Evolutionary conservation across 2,329 filamentous ascomycete genomes (phyloP), one percentile per base, ranked within the genome.

Genomic region (Monosporascus sp.): DNA sequence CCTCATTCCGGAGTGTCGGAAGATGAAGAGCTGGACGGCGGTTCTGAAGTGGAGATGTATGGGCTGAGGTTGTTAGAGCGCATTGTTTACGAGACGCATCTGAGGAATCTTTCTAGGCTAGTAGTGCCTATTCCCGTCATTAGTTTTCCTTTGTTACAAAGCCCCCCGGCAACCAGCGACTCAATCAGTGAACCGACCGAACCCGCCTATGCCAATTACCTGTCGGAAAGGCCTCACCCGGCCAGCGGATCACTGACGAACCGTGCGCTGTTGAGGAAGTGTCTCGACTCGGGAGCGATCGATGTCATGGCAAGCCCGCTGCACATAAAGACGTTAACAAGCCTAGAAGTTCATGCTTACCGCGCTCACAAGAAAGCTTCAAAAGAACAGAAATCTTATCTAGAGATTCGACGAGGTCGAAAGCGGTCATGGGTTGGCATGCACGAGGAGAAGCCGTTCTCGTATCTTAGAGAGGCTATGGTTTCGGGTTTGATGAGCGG

Each of bases 401-500:
- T 91, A 53, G 87, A 88, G 55, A 77, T 87, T 54, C 87, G 87
- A 65, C 85, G 87, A 60, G 85, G 86, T 45, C 82, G 91, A 52
- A 95, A 95, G 70, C 83, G 90, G 50, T 96, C 92, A 0, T 96
- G 92, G 92, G 90, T 96, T 43, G 91, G 92, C 25, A 81, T 95
- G 11, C 83, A 89, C 64, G 89, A 93, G 60, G 83, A 90, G 62
- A 88, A 92, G 67, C 90, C 91, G 1, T 96, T 91, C 72, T 86
- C 90, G 17, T 96, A 96, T 71, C 74, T 97, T 51, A 81, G 92
- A 55, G 92, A 97, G 73, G 89, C 89, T 49, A 96, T 97, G 90
- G 92, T 97, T 5, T 94, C 90, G 1, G 86, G 86, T 53, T 78
- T 97, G 53, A 94, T 96, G 89, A 87, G 86, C 64, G 85, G 89